These are phyloP conservation scores for Talaromyces sp. DNA, from an alignment of 2,329 filamentous ascomycete species.

Conservation along the genomic window DNA sequence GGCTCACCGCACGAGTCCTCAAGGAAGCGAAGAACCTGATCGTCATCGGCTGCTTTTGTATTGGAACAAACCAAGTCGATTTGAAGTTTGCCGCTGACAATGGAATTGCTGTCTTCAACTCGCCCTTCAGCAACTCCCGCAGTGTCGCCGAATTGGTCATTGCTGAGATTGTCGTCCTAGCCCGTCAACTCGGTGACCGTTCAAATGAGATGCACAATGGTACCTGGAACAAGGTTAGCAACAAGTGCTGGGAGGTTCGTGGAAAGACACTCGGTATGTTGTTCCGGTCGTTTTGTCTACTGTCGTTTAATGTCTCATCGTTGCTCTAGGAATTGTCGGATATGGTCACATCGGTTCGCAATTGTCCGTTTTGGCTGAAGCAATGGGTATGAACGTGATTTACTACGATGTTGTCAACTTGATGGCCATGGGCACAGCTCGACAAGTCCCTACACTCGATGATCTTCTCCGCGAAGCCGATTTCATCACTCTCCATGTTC, in stretches of 20 bases:
- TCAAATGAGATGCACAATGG: conserved; percentile 92
- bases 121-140: conserved; percentile 95
- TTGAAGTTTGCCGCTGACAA: conserved; percentile 47
- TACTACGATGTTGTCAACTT: conserved; percentile 95
- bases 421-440: conserved; percentile 88
- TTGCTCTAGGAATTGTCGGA: conserved; percentile 73
- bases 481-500: conserved; percentile 93
- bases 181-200: conserved; percentile 88
- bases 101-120: conserved; percentile 96
- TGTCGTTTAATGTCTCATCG: background rate
- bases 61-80: conserved; percentile 71
- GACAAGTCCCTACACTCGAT: conserved; percentile 75
- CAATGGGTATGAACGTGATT: conserved; percentile 97
- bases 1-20: conserved; percentile 81
- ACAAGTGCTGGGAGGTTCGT: conserved; percentile 95
- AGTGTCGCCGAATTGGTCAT: conserved; percentile 97
- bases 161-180: conserved; percentile 85
- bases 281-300: conserved; percentile 1
- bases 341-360: conserved; percentile 98
- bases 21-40: conserved; percentile 89
- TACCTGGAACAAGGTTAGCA: conserved; percentile 97
- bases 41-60: conserved; percentile 97
- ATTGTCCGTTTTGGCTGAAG: conserved; percentile 89
- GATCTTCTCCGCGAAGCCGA: conserved; percentile 76
- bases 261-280: conserved; percentile 84